phyloP scores from a whole-genome alignment of 805 yeast genomes.

The Yarrowia sp. region DNA sequence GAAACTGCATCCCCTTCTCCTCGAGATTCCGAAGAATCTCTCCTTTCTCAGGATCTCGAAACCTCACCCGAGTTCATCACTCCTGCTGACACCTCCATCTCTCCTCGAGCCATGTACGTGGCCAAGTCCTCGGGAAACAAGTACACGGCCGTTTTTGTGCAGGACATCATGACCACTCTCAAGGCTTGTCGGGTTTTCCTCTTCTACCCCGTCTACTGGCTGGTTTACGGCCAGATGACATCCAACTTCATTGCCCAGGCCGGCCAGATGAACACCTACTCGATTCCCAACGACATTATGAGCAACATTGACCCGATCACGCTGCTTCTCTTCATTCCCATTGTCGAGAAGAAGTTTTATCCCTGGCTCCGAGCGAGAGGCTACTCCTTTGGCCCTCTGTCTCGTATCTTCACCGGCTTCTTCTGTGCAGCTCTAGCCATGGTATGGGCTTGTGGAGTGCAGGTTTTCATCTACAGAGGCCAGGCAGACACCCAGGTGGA shows the following conservation, averaged over 20 bases:
- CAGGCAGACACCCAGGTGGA: conserved; percentile 53
- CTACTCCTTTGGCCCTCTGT: conserved; percentile 68
- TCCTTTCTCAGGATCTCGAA: neutral
- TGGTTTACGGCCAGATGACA: conserved; percentile 74
- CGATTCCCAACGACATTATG: conserved; percentile 80
- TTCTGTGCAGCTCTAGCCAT: conserved; percentile 67
- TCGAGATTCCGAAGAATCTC: neutral
- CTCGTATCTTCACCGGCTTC: conserved; percentile 75
- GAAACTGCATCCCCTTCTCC: neutral
- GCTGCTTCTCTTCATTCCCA: conserved; percentile 75
- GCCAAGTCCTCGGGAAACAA: conserved; percentile 51
- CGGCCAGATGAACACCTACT: conserved; percentile 73
- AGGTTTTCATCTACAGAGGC: conserved; percentile 67
- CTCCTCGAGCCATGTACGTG: neutral
- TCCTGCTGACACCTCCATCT: neutral
- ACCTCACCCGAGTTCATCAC: conserved; percentile 2
- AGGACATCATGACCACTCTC: conserved; percentile 69
- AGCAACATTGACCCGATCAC: conserved; percentile 79
- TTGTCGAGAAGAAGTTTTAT: conserved; percentile 66
- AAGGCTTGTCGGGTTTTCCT: conserved; percentile 75
- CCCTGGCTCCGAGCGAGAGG: conserved; percentile 58
- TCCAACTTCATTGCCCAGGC: conserved; percentile 78
- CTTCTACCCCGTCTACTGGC: conserved; percentile 77
- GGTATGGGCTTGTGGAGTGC: conserved; percentile 79
- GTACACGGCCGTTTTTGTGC: conserved; percentile 76